Evolutionary conservation across 345 rosid genomes (phyloP), one percentile per base, ranked within the genome.

Genomic region (Eucalyptus cloeziana): DNA sequence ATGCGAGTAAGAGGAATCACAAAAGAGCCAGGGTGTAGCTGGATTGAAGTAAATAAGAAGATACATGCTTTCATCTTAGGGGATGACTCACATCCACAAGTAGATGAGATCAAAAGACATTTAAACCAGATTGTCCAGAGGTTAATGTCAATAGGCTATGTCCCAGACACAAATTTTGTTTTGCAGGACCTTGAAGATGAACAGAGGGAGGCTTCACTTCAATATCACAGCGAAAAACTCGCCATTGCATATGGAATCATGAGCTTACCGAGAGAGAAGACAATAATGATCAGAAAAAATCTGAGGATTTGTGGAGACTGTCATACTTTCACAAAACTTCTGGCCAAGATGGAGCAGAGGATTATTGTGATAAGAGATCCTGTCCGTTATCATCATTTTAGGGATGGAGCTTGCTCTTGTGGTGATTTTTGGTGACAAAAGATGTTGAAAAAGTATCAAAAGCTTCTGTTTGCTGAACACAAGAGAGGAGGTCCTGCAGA

Each of bases 1-100:
- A 95, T 95, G 98, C 91, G 92, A 87, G 71, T 89, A 86, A 90
- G 89, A 79, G 95, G 96, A 83, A 90, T 95, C 50, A 92, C 79
- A 90, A 95, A 96, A 92, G 95, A 93, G 64, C 95, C 97, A 30
- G 97, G 97, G 87, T 94, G 97, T 85, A 96, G 96, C 90, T 95
- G 97, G 97, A 91, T 95, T 85, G 97, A 96, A 93, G 94, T 94
- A 87, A 89, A 91, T 87, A 95, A 93, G 91, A 88, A 93, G 92
- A 94, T 96, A 52, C 97, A 95, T 90, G 93, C 95, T 76, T 95
- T 95, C 89, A 93, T 94, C 85, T 89, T 94, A 11, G 96, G 95
- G 76, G 98, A 96, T 58, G 85, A 91, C 60, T 94, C 97, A 40
- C 97, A 95, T 45, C 97, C 98, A 22, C 89, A 91, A 79, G 92